Evolutionary conservation across 352 stramenopile species (phyloP).

Genomic region (Elongisporangium anandrum): DNA sequence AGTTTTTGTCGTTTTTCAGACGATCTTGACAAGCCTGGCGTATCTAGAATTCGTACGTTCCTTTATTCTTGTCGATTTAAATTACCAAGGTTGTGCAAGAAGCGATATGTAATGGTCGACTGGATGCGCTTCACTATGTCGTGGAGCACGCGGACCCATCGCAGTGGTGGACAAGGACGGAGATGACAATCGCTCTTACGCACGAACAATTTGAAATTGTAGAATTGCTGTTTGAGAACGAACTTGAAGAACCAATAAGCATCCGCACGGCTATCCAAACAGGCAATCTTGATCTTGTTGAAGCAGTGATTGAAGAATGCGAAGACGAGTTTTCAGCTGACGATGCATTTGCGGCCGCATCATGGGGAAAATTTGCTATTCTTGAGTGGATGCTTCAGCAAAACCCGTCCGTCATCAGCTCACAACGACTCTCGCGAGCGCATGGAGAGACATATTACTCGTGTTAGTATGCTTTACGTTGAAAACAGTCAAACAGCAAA

Average conservation of each 20-base stretch:
- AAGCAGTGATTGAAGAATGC: neutral
- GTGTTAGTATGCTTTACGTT: no score
- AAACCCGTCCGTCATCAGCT: neutral
- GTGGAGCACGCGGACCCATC: neutral
- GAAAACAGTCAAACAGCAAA: no score
- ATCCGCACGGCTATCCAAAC: no score
- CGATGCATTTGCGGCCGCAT: neutral
- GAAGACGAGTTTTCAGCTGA: no score
- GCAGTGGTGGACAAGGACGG: neutral
- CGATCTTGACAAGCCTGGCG: no score
- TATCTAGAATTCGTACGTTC: no score
- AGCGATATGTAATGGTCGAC: neutral
- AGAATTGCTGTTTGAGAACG: neutral
- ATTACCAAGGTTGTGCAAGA: neutral
- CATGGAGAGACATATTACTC: no score
- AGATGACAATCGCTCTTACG: neutral
- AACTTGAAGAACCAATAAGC: no score
- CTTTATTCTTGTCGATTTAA: neutral
- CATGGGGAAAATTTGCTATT: neutral
- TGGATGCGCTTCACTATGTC: neutral
- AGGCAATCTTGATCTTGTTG: no score
- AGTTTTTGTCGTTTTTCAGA: no score
- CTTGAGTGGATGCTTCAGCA: neutral
- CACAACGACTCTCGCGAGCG: no score
- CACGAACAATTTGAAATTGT: neutral